Percentiles rank a stretch among this genome's conserved stretches.
phyloP scores from a whole-genome alignment of 1,284 basidiomycete genomes.

The Trichosporon faecale region DNA sequence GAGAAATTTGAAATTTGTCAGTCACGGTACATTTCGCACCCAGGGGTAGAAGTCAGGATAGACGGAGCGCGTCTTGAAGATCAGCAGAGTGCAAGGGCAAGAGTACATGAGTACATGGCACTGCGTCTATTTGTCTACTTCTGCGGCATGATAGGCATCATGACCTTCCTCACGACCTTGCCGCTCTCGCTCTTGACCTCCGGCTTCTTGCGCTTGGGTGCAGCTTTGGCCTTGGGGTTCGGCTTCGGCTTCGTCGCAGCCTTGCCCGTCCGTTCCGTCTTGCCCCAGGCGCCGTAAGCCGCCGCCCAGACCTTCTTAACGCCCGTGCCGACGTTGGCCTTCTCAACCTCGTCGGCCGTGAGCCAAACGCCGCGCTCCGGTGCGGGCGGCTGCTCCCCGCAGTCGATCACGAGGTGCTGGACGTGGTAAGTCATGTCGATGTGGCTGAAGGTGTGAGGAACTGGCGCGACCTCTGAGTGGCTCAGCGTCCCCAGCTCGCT shows the following conservation, averaged over 20 bases:
- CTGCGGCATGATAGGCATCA: conserved; percentile 11
- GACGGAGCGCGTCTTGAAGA: neutral
- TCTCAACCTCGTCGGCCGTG: conserved; percentile 30
- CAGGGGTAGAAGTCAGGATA: neutral
- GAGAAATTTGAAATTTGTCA: neutral
- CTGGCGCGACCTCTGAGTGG: neutral
- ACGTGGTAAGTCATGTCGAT: conserved; percentile 84
- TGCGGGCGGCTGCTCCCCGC: neutral
- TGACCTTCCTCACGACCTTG: neutral
- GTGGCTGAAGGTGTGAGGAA: conserved; percentile 84
- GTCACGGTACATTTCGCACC: neutral
- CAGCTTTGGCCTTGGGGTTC: neutral
- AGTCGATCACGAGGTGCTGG: conserved; percentile 33
- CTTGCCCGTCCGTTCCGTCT: conserved; percentile 24
- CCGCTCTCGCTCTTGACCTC: neutral
- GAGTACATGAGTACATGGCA: neutral
- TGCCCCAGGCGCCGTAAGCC: conserved; percentile 41
- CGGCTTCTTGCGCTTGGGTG: neutral
- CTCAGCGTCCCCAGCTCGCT: neutral
- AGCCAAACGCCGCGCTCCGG: conserved; percentile 33
- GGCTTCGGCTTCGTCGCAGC: conserved; percentile 14
- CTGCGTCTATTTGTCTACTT: conserved; percentile 4
- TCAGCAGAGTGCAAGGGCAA: neutral
- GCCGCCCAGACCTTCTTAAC: conserved; percentile 51
- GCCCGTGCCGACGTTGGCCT: conserved; percentile 50